phyloP scores from a whole-genome alignment of 2,329 filamentous ascomycete species.

The Cylindrodendrum hubeiense region DNA sequence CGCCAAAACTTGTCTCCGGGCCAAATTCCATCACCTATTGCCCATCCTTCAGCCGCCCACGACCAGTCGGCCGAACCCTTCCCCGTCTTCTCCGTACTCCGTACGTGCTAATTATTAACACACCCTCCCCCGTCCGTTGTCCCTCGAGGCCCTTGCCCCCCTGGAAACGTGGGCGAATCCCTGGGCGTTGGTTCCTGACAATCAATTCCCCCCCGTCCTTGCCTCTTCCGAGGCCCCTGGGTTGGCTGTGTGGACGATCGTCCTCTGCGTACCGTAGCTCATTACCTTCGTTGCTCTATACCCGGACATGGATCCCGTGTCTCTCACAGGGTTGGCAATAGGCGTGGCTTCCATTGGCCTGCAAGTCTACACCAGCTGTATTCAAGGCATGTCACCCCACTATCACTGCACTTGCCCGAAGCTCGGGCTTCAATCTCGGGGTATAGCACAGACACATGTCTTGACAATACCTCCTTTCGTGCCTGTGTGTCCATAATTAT shows the following conservation, averaged over 20 bases:
- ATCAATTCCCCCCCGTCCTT: neutral
- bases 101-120: neutral
- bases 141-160: neutral
- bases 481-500: neutral
- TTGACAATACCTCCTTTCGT: neutral
- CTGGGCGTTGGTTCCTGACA: neutral
- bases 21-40: slow-evolving; percentile 5
- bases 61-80: slow-evolving; percentile 13
- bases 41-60: neutral
- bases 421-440: neutral
- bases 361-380: slow-evolving; percentile 60
- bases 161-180: neutral
- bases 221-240: neutral
- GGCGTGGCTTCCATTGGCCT: slow-evolving; percentile 60
- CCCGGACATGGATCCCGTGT: slow-evolving; percentile 57
- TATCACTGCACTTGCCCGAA: neutral
- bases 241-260: slow-evolving; percentile 4
- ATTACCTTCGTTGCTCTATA: slow-evolving; percentile 2
- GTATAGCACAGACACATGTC: neutral
- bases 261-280: slow-evolving; percentile 4
- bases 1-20: slow-evolving; percentile 1
- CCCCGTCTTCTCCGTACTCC: slow-evolving; percentile 5
- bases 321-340: slow-evolving; percentile 56
- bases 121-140: neutral
- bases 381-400: slow-evolving; percentile 52